Evolutionary conservation across 169 alveolate species (phyloP), one percentile per base, ranked within the genome.

Genomic region (Eimeria sp.): DNA sequence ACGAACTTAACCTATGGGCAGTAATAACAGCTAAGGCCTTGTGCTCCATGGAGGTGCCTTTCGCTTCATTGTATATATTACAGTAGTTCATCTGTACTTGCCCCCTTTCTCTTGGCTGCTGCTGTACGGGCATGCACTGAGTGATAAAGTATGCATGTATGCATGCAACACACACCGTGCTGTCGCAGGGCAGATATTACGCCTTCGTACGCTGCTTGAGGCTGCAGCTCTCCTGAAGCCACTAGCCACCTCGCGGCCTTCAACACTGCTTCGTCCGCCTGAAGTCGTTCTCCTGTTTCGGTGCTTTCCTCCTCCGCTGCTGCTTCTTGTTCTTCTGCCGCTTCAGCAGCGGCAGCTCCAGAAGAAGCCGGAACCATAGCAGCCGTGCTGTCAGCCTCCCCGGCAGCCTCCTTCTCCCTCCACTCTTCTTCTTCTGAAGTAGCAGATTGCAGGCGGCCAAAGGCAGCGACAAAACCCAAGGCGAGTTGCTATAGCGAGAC

Each of bases 191-290:
- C 13, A 52, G 89, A 52, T n/a, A 52, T 52, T 25, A 80, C 60
- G 52, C 72, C 71, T 27, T 80, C 89, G 72, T 80, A 80, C 46
- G 89, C 89, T 8, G 89, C 68, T 46, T 80, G 68, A 14, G 89
- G 71, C 68, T 80, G 89, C 60, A 56, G 25, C 49, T 52, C 89
- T 16, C 68, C 89, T 14, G 49, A 80, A 11, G 71, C 49, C 49
- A 56, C 89, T 13, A 80, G 89, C 52, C 54, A 56, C n/a, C 89
- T 72, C 72, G 89, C 89, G 8, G 89, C 89, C 71, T 80, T 80
- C 46, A 80, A n/a, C 11, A 80, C 37, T 0, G 89, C 68, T 40
- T 76, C 85, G 85, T 76, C 85, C 18, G 60, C 60, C 33, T 43
- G 85, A 40, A 20, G 40, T 62, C 30, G 11, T 43, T 37, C 85